phyloP scores from a whole-genome alignment of 768 basidiomycete genomes.

The Hortiboletus campestris region DNA sequence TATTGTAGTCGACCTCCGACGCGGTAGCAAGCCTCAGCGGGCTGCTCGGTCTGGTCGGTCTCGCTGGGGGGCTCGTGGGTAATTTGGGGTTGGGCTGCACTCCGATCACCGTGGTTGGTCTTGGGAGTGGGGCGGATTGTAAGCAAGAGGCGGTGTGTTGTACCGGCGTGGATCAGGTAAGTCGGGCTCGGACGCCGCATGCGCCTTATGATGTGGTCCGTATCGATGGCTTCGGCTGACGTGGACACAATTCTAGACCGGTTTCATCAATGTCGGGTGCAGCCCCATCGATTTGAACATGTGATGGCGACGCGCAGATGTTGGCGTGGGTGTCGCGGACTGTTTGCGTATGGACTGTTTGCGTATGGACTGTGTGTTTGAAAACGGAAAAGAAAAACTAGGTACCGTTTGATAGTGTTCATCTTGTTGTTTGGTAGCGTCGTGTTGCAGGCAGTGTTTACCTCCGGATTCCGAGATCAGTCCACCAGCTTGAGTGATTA shows the following conservation, averaged over 20 bases:
- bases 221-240: not conserved
- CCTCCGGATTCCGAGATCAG: too few relatives aligned
- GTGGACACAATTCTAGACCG: not conserved
- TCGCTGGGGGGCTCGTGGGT: not conserved
- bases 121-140: not conserved
- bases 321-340: too few relatives aligned
- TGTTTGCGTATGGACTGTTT: too few relatives aligned
- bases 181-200: not conserved
- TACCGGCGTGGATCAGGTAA: not conserved
- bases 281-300: slow-evolving; percentile 6
- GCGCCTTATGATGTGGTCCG: too few relatives aligned
- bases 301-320: too few relatives aligned
- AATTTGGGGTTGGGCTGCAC: slow-evolving; percentile 2
- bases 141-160: slow-evolving; percentile 9
- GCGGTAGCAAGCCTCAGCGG: not conserved
- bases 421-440: too few relatives aligned
- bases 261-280: slow-evolving; percentile 16
- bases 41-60: not conserved
- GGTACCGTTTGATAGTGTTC: too few relatives aligned
- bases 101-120: slow-evolving; percentile 6
- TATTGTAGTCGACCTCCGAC: not conserved
- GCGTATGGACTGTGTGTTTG: too few relatives aligned
- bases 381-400: too few relatives aligned
- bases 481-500: too few relatives aligned
- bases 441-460: too few relatives aligned